Evolutionary conservation across 768 basidiomycete genomes (phyloP).

Genomic region (Sistotremastrum suecicum): DNA sequence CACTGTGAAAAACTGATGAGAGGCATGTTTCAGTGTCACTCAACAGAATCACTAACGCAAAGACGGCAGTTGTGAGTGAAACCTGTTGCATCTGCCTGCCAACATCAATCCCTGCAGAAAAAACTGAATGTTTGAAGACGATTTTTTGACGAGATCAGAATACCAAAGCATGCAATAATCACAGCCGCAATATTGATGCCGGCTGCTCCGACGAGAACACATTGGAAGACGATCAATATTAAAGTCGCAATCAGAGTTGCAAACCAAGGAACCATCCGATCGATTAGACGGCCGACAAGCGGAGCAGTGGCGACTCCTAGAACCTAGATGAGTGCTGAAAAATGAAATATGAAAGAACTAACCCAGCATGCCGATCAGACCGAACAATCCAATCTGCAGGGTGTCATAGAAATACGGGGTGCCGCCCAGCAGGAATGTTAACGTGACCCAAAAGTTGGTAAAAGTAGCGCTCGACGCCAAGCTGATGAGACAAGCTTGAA

Average conservation of each 20-base stretch:
- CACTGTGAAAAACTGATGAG: conserved; percentile 17
- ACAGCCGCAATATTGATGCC: conserved; percentile 59
- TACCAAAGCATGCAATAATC: conserved; percentile 50
- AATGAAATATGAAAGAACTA: conserved; percentile 9
- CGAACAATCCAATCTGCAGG: conserved; percentile 58
- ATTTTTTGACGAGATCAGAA: not conserved
- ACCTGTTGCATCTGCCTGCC: conserved; percentile 67
- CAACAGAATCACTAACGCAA: conserved; percentile 24
- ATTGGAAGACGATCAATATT: conserved; percentile 35
- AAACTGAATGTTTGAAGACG: not conserved
- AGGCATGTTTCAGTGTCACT: not conserved
- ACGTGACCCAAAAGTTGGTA: conserved; percentile 53
- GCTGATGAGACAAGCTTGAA: conserved; percentile 53
- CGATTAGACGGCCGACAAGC: conserved; percentile 51
- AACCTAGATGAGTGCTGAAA: not conserved
- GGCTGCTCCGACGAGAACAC: conserved; percentile 55
- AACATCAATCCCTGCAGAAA: conserved; percentile 31
- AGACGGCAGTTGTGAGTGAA: conserved; percentile 44
- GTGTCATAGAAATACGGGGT: conserved; percentile 43
- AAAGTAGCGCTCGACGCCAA: conserved; percentile 46
- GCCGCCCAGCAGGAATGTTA: conserved; percentile 72
- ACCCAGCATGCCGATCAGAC: conserved; percentile 51
- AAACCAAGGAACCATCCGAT: conserved; percentile 65
- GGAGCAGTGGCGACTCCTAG: conserved; percentile 48
- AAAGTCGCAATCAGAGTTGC: conserved; percentile 45